Evolutionary conservation across 371 early-diverging fungal genomes (phyloP).

Genomic region (Apophysomyces trapeziformis): DNA sequence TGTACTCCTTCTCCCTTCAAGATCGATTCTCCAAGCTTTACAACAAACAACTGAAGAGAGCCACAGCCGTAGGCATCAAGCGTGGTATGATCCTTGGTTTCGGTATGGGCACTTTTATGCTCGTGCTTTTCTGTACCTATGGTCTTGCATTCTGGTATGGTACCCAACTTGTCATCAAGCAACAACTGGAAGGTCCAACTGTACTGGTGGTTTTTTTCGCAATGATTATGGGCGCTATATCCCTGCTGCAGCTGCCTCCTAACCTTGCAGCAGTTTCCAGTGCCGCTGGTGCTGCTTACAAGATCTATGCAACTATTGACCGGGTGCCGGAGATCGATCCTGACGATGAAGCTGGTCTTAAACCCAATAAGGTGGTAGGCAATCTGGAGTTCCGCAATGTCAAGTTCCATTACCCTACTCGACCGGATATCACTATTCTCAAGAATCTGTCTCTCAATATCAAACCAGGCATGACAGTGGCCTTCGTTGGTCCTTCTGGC

Average conservation of each 20-base stretch:
- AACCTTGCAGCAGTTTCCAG: conserved; percentile 58
- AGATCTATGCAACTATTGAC: conserved; percentile 78
- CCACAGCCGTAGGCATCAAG: conserved; percentile 51
- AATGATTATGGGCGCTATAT: conserved; percentile 68
- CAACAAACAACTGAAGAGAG: conserved; percentile 45
- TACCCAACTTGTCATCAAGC: conserved; percentile 46
- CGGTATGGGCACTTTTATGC: conserved; percentile 59
- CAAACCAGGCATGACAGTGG: conserved; percentile 73
- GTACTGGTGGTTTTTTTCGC: conserved; percentile 73
- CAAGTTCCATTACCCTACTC: conserved; percentile 74
- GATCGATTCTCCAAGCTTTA: conserved; percentile 66
- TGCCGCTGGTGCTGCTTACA: conserved; percentile 67
- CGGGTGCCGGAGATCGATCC: conserved; percentile 70
- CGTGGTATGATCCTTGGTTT: conserved; percentile 44
- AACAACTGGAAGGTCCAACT: conserved; percentile 36
- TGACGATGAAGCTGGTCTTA: conserved; percentile 55
- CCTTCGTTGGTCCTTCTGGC: conserved; percentile 82
- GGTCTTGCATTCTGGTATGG: conserved; percentile 77
- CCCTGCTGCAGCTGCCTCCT: conserved; percentile 51
- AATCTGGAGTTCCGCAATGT: conserved; percentile 73
- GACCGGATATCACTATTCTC: conserved; percentile 69
- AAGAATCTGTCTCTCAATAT: conserved; percentile 62
- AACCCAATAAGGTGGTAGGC: conserved; percentile 52
- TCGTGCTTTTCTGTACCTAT: conserved; percentile 62
- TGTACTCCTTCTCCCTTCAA: conserved; percentile 80